Base-by-base conservation (phyloP, 495 filamentous ascomycete genomes). In the Polyplosphaeria fusca region DNA sequence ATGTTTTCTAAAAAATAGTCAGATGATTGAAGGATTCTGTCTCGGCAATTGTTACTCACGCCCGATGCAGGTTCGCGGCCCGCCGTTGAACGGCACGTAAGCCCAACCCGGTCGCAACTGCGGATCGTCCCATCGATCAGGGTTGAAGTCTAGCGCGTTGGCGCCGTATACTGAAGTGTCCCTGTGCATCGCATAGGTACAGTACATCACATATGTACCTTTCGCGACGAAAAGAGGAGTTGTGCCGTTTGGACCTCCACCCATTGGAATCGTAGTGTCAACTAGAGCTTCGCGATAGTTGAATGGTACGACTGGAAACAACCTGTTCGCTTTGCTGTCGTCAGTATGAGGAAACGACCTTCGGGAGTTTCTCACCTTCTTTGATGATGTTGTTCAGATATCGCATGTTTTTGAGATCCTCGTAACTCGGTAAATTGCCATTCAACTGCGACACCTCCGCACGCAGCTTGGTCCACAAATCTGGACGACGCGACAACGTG, bases 121-220 rank as follows among this genome's bases (percentile, higher is more conserved):
- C n/a, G n/a, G n/a, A n/a, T n/a, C n/a, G 3, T 69, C 67, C 79
- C 80, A 86, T 44, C 83, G 70, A 48, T 83, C 78, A 0, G 82
- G 83, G 18, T 72, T 70, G 63, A 80, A 85, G 7, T 76, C 65
- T 0, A 76, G 71, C 0, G 79, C 77, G 49, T 84, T 79, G 1
- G 68, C 55, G 1, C 78, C 80, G 67, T 78, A 86, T 14, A 84
- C 61, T 28, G 82, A 77, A 49, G 76, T 75, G 16, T 74, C 74
- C 7, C 78, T 77, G 51, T 84, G 80, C 66, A 84, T 76, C 9
- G 72, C 65, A 57, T 78, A 77, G 0, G 70, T 59, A 7, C 68
- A 74, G 60, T 75, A 83, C 3, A 70, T 68, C 0, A 83, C 69
- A 13, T 1, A 68, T 57, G 13, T 72, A 64, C 39, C 78, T 76